A percentile compares a stretch with the other conserved stretches of the same genome.
Conservation (phyloP, 495 filamentous ascomycete genomes). For the Glutinoglossum americanum region DNA sequence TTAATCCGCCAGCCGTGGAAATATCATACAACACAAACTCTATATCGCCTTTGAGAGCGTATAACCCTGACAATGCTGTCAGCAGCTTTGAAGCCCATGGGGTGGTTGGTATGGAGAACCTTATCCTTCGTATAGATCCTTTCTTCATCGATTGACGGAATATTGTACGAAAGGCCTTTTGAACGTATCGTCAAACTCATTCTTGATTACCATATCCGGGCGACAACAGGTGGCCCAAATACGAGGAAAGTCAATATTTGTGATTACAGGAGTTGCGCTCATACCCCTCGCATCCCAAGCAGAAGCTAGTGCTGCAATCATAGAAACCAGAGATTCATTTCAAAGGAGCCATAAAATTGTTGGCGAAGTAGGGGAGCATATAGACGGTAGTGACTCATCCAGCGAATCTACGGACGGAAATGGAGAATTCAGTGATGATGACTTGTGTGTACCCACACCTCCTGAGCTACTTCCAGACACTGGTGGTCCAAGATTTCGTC, state of each 20-base stretch:
- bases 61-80: conserved; percentile 20
- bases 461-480: conserved; percentile 8
- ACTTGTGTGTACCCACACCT: conserved; percentile 7
- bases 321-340: conserved; percentile 33
- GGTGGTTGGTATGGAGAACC: conserved; percentile 45
- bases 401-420: conserved; percentile 9
- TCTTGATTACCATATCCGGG: conserved; percentile 62
- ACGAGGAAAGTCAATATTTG: conserved; percentile 59
- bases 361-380: conserved; percentile 13
- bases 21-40: conserved; percentile 57
- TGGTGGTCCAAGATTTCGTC: conserved; percentile 8
- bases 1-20: conserved; percentile 27
- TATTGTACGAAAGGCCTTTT: conserved; percentile 34
- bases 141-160: not conserved
- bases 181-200: conserved; percentile 51
- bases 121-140: not conserved
- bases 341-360: conserved; percentile 18
- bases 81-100: conserved; percentile 53
- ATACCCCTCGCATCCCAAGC: conserved; percentile 59
- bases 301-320: conserved; percentile 51
- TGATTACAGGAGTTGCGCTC: conserved; percentile 64
- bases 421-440: conserved; percentile 19
- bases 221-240: conserved; percentile 78
- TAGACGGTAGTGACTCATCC: conserved; percentile 14
- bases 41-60: conserved; percentile 23